A percentile compares a stretch with the other conserved stretches of the same genome.
phyloP scores from a whole-genome alignment of 2,329 filamentous ascomycete genomes.

The Stachybotrys echinatus region DNA sequence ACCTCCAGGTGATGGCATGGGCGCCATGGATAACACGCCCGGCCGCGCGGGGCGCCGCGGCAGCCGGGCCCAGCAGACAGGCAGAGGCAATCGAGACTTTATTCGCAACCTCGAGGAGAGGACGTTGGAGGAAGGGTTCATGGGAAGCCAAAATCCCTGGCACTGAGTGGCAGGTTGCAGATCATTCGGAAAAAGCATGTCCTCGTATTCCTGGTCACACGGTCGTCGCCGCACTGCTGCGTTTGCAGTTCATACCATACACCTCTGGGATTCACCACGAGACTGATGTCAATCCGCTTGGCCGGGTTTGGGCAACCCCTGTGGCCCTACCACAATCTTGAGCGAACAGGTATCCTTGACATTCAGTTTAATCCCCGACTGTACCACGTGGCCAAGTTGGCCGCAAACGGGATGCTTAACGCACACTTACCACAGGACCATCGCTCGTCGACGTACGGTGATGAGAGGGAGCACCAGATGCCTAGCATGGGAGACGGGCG shows the following conservation, averaged over 20 bases:
- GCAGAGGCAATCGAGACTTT: slow-evolving; percentile 72
- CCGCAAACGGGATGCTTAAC: too few relatives aligned
- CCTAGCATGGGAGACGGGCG: too few relatives aligned
- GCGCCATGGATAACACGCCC: slow-evolving; percentile 54
- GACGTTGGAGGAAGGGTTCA: slow-evolving; percentile 88
- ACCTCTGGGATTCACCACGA: background rate
- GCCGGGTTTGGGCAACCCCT: too few relatives aligned
- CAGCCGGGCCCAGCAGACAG: slow-evolving; percentile 61
- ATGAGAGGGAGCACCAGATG: too few relatives aligned
- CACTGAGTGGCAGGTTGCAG: slow-evolving; percentile 48
- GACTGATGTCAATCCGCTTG: background rate
- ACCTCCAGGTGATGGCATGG: slow-evolving; percentile 78
- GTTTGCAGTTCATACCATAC: background rate
- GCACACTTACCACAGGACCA: too few relatives aligned
- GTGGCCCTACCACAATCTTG: too few relatives aligned
- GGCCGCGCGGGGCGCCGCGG: slow-evolving; percentile 64
- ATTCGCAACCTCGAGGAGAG: slow-evolving; percentile 93
- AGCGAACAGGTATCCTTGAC: too few relatives aligned
- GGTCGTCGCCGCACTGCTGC: too few relatives aligned
- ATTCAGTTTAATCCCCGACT: too few relatives aligned
- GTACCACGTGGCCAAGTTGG: too few relatives aligned
- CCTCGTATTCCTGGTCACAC: slow-evolving; percentile 3
- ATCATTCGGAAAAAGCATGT: background rate
- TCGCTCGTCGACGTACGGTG: too few relatives aligned
- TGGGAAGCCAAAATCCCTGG: slow-evolving; percentile 57